Conservation (phyloP, 2,329 filamentous ascomycete species). For the Pseudocercospora musae region DNA sequence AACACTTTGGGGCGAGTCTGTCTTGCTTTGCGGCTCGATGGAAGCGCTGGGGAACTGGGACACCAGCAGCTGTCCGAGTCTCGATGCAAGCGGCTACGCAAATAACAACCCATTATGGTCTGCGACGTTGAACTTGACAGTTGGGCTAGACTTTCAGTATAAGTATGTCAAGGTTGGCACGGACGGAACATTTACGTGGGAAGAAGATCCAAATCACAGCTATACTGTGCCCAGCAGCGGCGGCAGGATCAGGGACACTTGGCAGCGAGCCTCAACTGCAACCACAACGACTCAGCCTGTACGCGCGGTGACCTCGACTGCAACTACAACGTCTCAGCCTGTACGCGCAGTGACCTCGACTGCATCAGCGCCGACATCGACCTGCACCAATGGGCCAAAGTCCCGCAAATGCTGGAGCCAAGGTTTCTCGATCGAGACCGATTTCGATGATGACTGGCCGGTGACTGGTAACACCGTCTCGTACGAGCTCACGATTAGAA, state of each 20-base stretch:
- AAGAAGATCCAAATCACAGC: slow-evolving; percentile 53
- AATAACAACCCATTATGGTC: slow-evolving; percentile 60
- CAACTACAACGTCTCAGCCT: slow-evolving; percentile 8
- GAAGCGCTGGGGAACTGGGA: slow-evolving; percentile 62
- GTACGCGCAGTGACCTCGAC: slow-evolving; percentile 10
- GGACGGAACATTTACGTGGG: slow-evolving; percentile 60
- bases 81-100: slow-evolving; percentile 61
- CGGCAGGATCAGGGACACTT: slow-evolving; percentile 38
- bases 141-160: slow-evolving; percentile 51
- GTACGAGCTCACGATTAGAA: slow-evolving; percentile 36
- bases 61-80: slow-evolving; percentile 48
- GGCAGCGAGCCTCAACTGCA: slow-evolving; percentile 29
- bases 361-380: slow-evolving; percentile 20
- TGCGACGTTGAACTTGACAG: slow-evolving; percentile 52
- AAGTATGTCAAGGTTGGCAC: slow-evolving; percentile 63
- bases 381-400: slow-evolving; percentile 31
- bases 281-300: slow-evolving; percentile 6
- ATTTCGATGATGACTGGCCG: slow-evolving; percentile 35
- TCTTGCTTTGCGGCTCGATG: slow-evolving; percentile 63
- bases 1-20: slow-evolving; percentile 60
- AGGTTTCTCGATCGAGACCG: slow-evolving; percentile 33
- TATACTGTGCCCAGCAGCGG: slow-evolving; percentile 43
- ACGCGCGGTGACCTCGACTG: slow-evolving; percentile 10
- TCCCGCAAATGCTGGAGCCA: slow-evolving; percentile 31
- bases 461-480: slow-evolving; percentile 33